Evolutionary conservation across 2,329 filamentous ascomycete species (phyloP), one percentile per base, ranked within the genome.

Genomic region (Verticillium klebahnii): DNA sequence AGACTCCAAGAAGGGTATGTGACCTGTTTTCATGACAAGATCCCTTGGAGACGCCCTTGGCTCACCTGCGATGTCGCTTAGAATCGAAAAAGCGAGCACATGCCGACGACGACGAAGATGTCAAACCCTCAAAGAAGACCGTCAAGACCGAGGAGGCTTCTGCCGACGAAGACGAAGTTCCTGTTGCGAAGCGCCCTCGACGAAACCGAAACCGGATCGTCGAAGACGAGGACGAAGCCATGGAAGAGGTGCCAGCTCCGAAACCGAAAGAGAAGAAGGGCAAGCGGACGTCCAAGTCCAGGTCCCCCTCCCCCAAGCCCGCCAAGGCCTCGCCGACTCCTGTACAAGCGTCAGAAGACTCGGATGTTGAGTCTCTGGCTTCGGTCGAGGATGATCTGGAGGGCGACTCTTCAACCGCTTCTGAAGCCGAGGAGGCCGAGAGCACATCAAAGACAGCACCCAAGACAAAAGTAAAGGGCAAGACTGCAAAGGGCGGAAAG

Each of bases 391-490:
- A 80, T 7, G 78, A 76, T 2, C 80, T 80, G 17, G 80, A 82
- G 7, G 69, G 69, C 57, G 74, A 75, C 19, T 77, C 78, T 6
- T 79, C 79, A 37, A 75, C 78, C 5, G 71, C 75, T 31, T 83
- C 80, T 0, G 84, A 85, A 36, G 75, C 73, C 9, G 81, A 82
- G 2, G 80, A 79, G 31, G 77, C 78, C n/a, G 80, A 80, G 58
- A 85, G 83, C 67, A 75, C 88, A 56, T 86, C 87, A 58, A 88
- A 86, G 52, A 93, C 96, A 75, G 88, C 87, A 56, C 87, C 91
- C 55, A 86, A 94, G 74, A 91, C 92, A 73, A 85, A 94, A 12
- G 93, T 97, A 73, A 85, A 94, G 12, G 93, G 97, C 73, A 86
- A 86, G 9, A 90, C 89, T 57, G 78, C 97, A 62, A 88, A 88